Base-by-base conservation (phyloP, 257 asterid genomes). In the Salvia miltiorrhiza region DNA sequence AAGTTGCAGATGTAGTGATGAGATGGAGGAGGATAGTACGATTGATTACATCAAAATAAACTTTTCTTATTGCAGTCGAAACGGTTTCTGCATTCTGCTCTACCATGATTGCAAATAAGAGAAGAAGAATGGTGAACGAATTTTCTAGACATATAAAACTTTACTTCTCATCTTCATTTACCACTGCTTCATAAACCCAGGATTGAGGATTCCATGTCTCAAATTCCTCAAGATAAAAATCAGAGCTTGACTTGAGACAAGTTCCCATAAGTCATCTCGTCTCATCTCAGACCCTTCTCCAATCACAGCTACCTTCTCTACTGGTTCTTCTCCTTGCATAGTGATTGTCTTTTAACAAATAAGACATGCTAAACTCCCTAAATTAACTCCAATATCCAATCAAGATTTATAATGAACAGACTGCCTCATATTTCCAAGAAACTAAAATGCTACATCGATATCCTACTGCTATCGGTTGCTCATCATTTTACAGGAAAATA, bases 1-100 rank as follows among this genome's bases (percentile, higher is more conserved):
- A 69, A n/a, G 61, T 37, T 67, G 53, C 11, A 55, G 64, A 17
- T n/a, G 35, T 69, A 39, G 39, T 55, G 68, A 65, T 45, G 37
- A 32, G 59, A 63, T 43, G 72, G 66, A 28, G 44, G 30, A 26
- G 26, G 56, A 48, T 30, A 44, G 17, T 57, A n/a, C 9, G 16
- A 61, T 2, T 7, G n/a, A 62, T 13, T 30, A 44, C 8, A 1
- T 5, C 45, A 16, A 60, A 32, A 49, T 28, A 16, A 70, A 30
- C 20, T 70, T 28, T 48, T 60, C 8, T 47, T 50, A 23, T 6
- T n/a, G 33, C 28, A 61, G 65, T 9, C 9, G 1, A 4, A 37
- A 17, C 21, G 52, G 23, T 62, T 35, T 17, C 17, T 53, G 21
- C 58, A 59, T 59, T 44, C 59, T 13, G 57, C 40, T 21, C 37